Percentiles rank a stretch among this genome's conserved stretches.
These are phyloP conservation scores for Fraxinus floribunda DNA, from an alignment of 305 asterid genomes.

Conservation along the genomic window DNA sequence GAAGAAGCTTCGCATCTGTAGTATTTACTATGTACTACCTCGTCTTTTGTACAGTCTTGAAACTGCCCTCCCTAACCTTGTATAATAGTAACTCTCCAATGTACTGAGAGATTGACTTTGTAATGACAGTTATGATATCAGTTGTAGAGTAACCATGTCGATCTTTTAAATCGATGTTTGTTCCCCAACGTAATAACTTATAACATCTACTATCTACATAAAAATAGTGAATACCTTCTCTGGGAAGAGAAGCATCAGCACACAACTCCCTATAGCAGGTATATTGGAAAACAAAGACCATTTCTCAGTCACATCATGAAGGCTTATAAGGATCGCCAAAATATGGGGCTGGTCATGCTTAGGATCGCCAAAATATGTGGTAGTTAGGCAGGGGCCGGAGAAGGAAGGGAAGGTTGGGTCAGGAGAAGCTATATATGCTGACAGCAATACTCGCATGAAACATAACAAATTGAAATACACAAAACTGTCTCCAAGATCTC, in stretches of 20 bases:
- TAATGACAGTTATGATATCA: background rate
- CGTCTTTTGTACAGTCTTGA: conserved; percentile 9
- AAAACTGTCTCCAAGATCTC: background rate
- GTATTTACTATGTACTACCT: background rate
- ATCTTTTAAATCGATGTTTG: background rate
- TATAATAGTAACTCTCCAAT: background rate
- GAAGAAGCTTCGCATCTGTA: background rate
- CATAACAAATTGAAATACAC: background rate
- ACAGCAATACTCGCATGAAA: background rate
- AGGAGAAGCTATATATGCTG: background rate
- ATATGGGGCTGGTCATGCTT: background rate
- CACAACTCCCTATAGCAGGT: background rate
- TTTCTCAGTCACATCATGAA: background rate
- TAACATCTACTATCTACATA: background rate
- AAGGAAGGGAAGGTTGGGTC: background rate
- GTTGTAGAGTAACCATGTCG: background rate
- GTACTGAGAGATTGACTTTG: background rate
- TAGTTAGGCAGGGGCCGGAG: background rate
- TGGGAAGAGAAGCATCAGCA: background rate
- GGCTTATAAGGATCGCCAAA: background rate
- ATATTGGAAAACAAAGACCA: background rate
- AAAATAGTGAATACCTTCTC: background rate
- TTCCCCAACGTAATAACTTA: background rate
- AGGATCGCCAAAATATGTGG: background rate
- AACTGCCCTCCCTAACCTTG: background rate